Conservation (phyloP, 2,329 filamentous ascomycete genomes). For the Aureobasidium sp. region DNA sequence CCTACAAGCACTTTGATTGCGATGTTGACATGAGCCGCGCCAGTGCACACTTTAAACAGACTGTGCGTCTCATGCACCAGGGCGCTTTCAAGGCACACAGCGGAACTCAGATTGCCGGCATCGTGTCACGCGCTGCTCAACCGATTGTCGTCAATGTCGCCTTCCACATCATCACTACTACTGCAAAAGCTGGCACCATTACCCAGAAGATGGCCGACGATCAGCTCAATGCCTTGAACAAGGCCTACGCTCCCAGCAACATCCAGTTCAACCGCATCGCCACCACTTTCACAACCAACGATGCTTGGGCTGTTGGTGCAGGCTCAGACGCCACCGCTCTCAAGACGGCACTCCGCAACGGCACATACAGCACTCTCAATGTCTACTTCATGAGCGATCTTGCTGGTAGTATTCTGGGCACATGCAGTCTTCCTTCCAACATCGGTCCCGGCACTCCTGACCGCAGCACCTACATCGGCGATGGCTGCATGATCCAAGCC, state of each 20-base stretch:
- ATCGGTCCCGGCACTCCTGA: conserved; percentile 35
- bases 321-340: conserved; percentile 43
- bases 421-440: conserved; percentile 44
- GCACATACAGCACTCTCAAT: conserved; percentile 49
- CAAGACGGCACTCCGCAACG: conserved; percentile 48
- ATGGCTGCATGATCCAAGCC: conserved; percentile 53
- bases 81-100: conserved; percentile 22
- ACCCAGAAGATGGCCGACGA: conserved; percentile 35
- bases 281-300: conserved; percentile 46
- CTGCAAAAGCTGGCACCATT: conserved; percentile 31
- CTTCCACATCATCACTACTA: conserved; percentile 41
- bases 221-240: conserved; percentile 36
- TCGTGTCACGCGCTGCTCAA: conserved; percentile 17
- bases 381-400: conserved; percentile 55
- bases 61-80: conserved; percentile 31
- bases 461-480: conserved; percentile 39
- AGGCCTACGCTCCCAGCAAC: conserved; percentile 42
- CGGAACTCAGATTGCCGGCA: conserved; percentile 25
- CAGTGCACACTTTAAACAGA: conserved; percentile 34
- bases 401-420: conserved; percentile 42
- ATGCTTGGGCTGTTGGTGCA: conserved; percentile 46
- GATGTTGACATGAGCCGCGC: conserved; percentile 33
- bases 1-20: conserved; percentile 36
- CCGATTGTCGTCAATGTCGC: conserved; percentile 36
- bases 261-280: conserved; percentile 46